Base-by-base conservation (phyloP, 371 early-diverging fungal genomes). In the Chytridium lagenaria region DNA sequence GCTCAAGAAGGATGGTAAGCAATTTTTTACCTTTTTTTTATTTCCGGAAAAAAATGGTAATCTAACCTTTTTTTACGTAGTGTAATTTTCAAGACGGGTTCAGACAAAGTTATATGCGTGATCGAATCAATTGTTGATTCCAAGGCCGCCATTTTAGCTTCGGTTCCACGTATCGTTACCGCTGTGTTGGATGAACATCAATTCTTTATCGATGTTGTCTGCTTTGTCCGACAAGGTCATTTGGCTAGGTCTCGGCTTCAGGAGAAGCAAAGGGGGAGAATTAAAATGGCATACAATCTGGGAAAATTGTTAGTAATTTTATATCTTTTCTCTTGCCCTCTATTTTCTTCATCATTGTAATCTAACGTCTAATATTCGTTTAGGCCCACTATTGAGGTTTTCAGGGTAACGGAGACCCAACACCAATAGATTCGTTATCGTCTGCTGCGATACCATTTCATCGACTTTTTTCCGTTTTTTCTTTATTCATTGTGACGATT, bases 161-260 rank as follows among this genome's bases (percentile, higher is more conserved):
- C 12, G 10, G 61, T 61, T 7, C 83, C 92, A 44, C 71, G 90
- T 37, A 81, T 93, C 59, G 86, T 93, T 59, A 87, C 88, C 73
- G 84, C 86, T 2, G 84, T 93, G 16, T 77, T 93, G 38, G 92
- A 92, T 38, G 84, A 88, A 38, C 93, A 94, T 79, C 86, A 85
- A 59, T 88, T 93, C 77, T 77, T 92, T 66, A 78, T 92, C 0
- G 92, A 92, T 78, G 87, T 87, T 34, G 86, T 95, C 39, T 88
- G 90, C 0, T 84, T 93, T 67, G 85, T 93, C 1, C 83, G 84
- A 33, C 82, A 84, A 23, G 88, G 84, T 50, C 80, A 86, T 16
- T 75, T 95, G 66, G 88, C 91, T 39, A 83, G 88, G 61, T 78
- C 84, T 22, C 75, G 86, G 70, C 71, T 77, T 37, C 71, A 78